phyloP scores from a whole-genome alignment of 495 filamentous ascomycete genomes.

The Penicillium macrosclerotiorum region DNA sequence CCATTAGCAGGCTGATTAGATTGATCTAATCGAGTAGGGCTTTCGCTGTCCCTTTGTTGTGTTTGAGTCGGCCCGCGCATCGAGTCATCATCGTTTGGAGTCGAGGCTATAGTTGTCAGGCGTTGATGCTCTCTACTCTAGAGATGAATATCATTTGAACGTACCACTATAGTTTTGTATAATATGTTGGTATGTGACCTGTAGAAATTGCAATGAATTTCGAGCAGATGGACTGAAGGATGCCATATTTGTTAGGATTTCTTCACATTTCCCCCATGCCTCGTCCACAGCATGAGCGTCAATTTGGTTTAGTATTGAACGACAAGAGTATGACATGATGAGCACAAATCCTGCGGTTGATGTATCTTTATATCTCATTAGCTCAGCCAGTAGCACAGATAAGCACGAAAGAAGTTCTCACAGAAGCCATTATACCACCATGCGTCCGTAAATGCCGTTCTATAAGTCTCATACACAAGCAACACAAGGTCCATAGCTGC shows the following conservation, averaged over 20 bases:
- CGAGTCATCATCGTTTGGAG: constrained; percentile 1
- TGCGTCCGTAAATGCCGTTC: constrained; percentile 34
- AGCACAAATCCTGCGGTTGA: constrained; percentile 43
- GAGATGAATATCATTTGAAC: neutral
- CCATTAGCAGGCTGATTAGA: constrained; percentile 4
- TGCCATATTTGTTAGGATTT: constrained; percentile 28
- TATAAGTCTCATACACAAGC: constrained; percentile 36
- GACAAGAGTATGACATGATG: constrained; percentile 34
- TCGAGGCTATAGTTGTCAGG: neutral
- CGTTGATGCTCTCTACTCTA: too few species aligned
- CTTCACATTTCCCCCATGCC: constrained; percentile 30
- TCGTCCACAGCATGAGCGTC: constrained; percentile 17
- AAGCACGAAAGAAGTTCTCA: constrained; percentile 21
- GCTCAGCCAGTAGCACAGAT: neutral
- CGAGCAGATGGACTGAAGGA: constrained; percentile 29
- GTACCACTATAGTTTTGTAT: constrained; percentile 22
- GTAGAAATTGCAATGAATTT: constrained; percentile 33
- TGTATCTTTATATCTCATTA: constrained; percentile 30
- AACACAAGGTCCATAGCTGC: constrained; percentile 41
- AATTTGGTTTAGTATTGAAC: constrained; percentile 23
- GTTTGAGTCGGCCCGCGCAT: neutral
- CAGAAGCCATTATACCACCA: constrained; percentile 52
- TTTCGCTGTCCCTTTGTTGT: constrained; percentile 2
- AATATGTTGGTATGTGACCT: constrained; percentile 25
- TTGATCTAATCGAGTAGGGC: neutral